phyloP scores from a whole-genome alignment of 208 protist genomes.

The Crithidia brevicula region DNA sequence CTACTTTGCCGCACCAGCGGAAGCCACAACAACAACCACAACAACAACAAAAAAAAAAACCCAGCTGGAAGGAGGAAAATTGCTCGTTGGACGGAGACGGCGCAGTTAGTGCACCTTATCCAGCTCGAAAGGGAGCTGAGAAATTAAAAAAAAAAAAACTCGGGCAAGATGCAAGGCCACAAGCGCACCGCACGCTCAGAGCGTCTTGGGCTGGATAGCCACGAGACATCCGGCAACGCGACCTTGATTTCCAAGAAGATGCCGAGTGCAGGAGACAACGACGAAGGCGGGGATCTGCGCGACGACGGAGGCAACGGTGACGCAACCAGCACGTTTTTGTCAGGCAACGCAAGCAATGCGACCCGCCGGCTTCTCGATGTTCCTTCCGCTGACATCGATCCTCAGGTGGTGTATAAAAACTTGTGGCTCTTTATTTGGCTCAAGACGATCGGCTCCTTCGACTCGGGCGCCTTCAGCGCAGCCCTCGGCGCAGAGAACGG shows the following conservation, averaged over 20 bases:
- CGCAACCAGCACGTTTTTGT: no score
- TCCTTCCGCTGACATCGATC: conserved; percentile 15
- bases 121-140: not conserved
- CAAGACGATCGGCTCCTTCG: conserved; percentile 86
- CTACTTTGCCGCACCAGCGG: no score
- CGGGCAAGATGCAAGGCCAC: conserved; percentile 12
- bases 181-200: conserved; percentile 18
- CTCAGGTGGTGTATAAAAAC: conserved; percentile 52
- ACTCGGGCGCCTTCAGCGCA: conserved; percentile 89
- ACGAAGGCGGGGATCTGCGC: not conserved
- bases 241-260: not conserved
- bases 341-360: no score
- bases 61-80: no score
- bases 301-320: not conserved
- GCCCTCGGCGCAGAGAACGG: conserved; percentile 72
- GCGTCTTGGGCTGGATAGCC: not conserved
- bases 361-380: no score
- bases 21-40: no score
- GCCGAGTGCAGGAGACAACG: not conserved
- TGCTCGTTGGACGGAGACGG: no score
- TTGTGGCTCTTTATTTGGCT: conserved; percentile 81
- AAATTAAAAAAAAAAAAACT: not conserved
- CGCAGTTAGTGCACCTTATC: not conserved
- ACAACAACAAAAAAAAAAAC: no score
- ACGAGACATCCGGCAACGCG: not conserved